Conservation (phyloP, 768 basidiomycete species). For the Favolaschia claudopus region DNA sequence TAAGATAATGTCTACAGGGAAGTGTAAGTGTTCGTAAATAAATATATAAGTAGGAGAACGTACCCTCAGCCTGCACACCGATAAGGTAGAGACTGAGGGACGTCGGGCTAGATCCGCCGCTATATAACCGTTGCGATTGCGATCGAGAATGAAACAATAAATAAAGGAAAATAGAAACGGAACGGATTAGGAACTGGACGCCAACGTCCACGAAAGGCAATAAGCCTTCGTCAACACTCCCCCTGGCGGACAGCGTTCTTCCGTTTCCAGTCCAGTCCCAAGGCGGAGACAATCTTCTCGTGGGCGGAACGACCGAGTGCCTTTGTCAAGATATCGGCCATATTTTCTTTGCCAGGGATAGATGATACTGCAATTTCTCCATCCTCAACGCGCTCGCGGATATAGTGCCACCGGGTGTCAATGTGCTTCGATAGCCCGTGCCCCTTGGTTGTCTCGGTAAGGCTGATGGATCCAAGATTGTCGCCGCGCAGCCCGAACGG, state of each 20-base stretch:
- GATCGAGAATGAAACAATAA: too few species aligned
- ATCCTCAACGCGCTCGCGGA: constrained; percentile 17
- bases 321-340: constrained; percentile 43
- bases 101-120: too few species aligned
- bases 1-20: too few species aligned
- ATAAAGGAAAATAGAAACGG: too few species aligned
- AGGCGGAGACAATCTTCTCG: background rate
- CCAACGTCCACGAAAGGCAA: too few species aligned
- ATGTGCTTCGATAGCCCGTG: constrained; percentile 24
- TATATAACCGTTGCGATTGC: too few species aligned
- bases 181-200: too few species aligned
- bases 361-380: background rate
- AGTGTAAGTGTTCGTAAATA: too few species aligned
- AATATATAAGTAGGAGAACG: too few species aligned
- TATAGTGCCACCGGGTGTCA: constrained; percentile 20
- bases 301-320: constrained; percentile 12
- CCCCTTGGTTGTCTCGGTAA: constrained; percentile 12
- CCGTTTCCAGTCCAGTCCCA: background rate
- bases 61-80: too few species aligned
- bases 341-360: constrained; percentile 29
- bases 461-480: constrained; percentile 36
- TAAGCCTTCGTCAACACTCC: too few species aligned
- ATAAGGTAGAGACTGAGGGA: too few species aligned
- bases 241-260: background rate
- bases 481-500: constrained; percentile 26